Conservation (phyloP, 306 rosid genomes). For the Castanea sativa region DNA sequence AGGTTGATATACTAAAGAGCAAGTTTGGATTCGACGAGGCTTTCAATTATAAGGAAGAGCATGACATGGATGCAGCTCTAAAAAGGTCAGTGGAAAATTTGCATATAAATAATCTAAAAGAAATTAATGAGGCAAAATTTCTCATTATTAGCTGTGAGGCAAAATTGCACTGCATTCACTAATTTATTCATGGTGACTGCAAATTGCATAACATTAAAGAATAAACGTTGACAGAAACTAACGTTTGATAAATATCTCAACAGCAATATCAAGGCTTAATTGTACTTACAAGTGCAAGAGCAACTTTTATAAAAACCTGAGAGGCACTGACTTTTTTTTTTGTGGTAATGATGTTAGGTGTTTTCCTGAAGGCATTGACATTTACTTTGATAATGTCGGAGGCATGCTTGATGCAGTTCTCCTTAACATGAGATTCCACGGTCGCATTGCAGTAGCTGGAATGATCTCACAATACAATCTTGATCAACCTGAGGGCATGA, state of each 20-base stretch:
- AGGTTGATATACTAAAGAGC: constrained; percentile 25
- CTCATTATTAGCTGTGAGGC: background rate
- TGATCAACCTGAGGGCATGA: constrained; percentile 51
- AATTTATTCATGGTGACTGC: too few species aligned
- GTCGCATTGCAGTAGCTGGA: constrained; percentile 52
- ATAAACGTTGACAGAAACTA: too few species aligned
- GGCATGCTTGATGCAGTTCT: constrained; percentile 63
- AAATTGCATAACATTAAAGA: too few species aligned
- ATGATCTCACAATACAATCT: constrained; percentile 60
- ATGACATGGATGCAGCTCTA: constrained; percentile 12
- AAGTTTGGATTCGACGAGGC: constrained; percentile 24
- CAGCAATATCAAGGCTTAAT: too few species aligned
- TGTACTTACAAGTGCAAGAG: background rate
- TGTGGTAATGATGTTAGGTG: constrained; percentile 19
- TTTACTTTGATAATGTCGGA: constrained; percentile 74
- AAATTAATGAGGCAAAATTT: background rate
- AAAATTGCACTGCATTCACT: too few species aligned
- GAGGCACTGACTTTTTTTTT: background rate
- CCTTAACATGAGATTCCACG: constrained; percentile 41
- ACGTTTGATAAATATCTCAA: background rate
- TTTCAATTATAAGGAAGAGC: constrained; percentile 29
- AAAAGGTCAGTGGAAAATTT: constrained; percentile 5
- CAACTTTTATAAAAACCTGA: background rate
- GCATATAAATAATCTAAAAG: background rate
- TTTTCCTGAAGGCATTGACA: constrained; percentile 64